These are phyloP conservation scores for Forsythia suspensa DNA, from an alignment of 257 asterid genomes.

Conservation along the genomic window DNA sequence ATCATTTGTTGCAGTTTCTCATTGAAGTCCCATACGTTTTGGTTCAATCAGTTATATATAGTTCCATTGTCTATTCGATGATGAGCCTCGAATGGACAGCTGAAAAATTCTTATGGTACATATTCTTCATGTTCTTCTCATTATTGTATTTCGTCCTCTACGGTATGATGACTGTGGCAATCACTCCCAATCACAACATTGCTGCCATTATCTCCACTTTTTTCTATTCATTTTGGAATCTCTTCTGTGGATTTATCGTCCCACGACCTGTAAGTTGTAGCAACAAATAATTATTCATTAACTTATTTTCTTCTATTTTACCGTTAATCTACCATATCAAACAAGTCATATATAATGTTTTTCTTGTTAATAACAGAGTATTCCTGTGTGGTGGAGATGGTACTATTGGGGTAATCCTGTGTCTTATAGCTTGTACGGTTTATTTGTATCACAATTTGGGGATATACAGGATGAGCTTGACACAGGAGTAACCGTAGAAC, in stretches of 20 bases:
- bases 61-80: not conserved
- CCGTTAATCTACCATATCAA: too few species aligned
- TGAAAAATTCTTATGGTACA: constrained; percentile 18
- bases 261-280: too few species aligned
- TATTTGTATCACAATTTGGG: too few species aligned
- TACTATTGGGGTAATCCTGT: constrained; percentile 37
- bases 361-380: constrained; percentile 27
- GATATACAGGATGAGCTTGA: too few species aligned
- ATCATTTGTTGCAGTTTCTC: constrained; percentile 10
- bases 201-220: constrained; percentile 16
- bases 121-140: constrained; percentile 20
- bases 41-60: too few species aligned
- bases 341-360: too few species aligned
- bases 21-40: constrained; percentile 20
- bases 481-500: too few species aligned
- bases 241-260: constrained; percentile 13
- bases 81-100: constrained; percentile 17
- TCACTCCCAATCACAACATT: constrained; percentile 10
- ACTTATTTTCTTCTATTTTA: too few species aligned
- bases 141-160: constrained; percentile 14
- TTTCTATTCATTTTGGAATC: constrained; percentile 15
- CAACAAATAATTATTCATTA: too few species aligned
- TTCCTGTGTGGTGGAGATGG: constrained; percentile 61
- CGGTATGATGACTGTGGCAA: constrained; percentile 22
- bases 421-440: constrained; percentile 40